Evolutionary conservation across 441 rosid species (phyloP), one percentile per base, ranked within the genome.

Genomic region (Isatis lusitanica): DNA sequence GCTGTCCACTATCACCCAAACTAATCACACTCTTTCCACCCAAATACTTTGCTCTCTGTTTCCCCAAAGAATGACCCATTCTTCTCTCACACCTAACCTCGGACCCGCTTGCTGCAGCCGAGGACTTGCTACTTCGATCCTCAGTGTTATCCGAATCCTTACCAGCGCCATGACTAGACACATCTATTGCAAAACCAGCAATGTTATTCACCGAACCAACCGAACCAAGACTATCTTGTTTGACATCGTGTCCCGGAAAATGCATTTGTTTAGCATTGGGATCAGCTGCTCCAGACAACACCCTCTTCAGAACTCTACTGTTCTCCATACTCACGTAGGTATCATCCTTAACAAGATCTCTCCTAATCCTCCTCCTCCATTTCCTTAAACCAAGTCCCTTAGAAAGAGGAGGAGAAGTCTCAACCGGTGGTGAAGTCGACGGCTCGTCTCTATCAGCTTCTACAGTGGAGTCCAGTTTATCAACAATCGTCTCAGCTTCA

Each of bases 51-150:
- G 59, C 63, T 73, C 75, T 84, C 40, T 82, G 84, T 68, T 81
- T 90, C 66, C 86, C 86, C 71, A 79, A 63, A 38, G 60, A 71
- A 58, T 83, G 59, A 63, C 86, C 84, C 50, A 55, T 69, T 78
- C 76, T 85, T 65, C 77, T 59, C 50, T 84, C 92, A 12, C 70
- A 70, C 74, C 74, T 88, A 76, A 65, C 67, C 82, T 83, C 84
- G 36, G 90, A 87, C 61, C 78, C 88, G 66, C 90, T 89, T 9
- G 93, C 90, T 39, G 97, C 87, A 8, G 97, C 88, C 13, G 88
- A 91, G n/a, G 94, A 88, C 78, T 79, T 89, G 74, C 96, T 91
- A 81, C 92, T 85, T 40, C 65, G 82, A 80, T 84, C 97, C 83
- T 88, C 91, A 24, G 88, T 87, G 56, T 85, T 88, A 78, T 91